Evolutionary conservation across 768 basidiomycete genomes (phyloP).

Genomic region (Lactarius psammicola): DNA sequence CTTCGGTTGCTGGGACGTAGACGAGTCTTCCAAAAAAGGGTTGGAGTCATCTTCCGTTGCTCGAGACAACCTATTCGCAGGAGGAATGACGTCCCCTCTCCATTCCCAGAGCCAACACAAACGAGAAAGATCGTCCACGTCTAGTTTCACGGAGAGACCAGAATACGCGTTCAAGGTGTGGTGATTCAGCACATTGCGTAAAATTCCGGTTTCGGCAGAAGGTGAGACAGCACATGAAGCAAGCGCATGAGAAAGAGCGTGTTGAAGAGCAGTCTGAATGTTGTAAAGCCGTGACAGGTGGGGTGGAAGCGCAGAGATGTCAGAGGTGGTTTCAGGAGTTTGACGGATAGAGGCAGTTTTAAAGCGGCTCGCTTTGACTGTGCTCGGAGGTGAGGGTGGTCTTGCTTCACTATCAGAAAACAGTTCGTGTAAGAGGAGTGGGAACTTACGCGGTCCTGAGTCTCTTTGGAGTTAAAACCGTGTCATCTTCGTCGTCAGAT

Average conservation of each 20-base stretch:
- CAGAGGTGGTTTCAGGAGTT: conserved; percentile 30
- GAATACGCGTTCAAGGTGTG: conserved; percentile 66
- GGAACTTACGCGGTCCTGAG: conserved; percentile 52
- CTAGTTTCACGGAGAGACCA: conserved; percentile 62
- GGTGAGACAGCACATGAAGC: conserved; percentile 81
- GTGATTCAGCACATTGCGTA: conserved; percentile 78
- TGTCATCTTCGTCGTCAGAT: conserved; percentile 50
- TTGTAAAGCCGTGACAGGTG: conserved; percentile 60
- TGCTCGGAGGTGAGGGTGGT: conserved; percentile 58
- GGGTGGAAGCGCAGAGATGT: conserved; percentile 44
- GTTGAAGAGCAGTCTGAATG: conserved; percentile 70
- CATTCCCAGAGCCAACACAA: conserved; percentile 92
- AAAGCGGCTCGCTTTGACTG: conserved; percentile 38
- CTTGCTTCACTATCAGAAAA: conserved; percentile 35
- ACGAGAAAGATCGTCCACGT: conserved; percentile 65
- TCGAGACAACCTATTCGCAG: conserved; percentile 16
- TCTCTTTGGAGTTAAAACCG: conserved; percentile 65
- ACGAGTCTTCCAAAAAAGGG: conserved; percentile 30
- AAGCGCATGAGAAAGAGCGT: conserved; percentile 81
- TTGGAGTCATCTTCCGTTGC: conserved; percentile 32
- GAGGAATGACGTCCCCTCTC: conserved; percentile 53
- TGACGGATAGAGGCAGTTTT: conserved; percentile 17
- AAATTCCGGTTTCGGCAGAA: conserved; percentile 67
- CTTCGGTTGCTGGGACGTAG: conserved; percentile 39
- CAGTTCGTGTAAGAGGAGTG: conserved; percentile 4